phyloP scores from a whole-genome alignment of 2,329 filamentous ascomycete genomes.

The Plectosphaerella plurivora region DNA sequence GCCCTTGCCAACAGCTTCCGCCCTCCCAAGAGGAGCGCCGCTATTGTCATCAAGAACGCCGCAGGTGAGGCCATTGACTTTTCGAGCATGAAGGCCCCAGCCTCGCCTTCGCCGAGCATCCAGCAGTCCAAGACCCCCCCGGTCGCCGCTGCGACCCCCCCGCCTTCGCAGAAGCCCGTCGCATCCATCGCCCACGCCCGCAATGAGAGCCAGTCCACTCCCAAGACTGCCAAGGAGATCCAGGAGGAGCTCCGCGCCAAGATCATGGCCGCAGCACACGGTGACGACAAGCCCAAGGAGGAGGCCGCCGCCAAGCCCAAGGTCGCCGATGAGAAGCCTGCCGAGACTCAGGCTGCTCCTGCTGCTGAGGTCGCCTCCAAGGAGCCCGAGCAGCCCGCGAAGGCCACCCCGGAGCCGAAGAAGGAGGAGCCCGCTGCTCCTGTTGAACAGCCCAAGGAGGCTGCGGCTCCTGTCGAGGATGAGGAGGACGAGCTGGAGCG shows the following conservation, averaged over 20 bases:
- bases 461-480: conserved; percentile 26
- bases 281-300: conserved; percentile 20
- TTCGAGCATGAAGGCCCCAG: conserved; percentile 55
- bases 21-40: conserved; percentile 63
- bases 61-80: conserved; percentile 72
- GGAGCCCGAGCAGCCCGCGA: conserved; percentile 35
- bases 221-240: conserved; percentile 77
- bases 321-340: neutral
- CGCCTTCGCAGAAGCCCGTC: conserved; percentile 74
- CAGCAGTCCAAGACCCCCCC: conserved; percentile 61
- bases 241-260: conserved; percentile 78
- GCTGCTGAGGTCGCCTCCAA: conserved; percentile 23
- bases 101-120: conserved; percentile 51
- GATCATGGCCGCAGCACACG: conserved; percentile 57
- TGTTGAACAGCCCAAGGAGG: neutral
- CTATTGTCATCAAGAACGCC: conserved; percentile 80
- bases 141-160: conserved; percentile 69
- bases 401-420: conserved; percentile 16
- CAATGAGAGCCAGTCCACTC: conserved; percentile 61
- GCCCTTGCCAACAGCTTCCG: conserved; percentile 40
- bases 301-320: neutral
- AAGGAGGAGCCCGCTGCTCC: conserved; percentile 9
- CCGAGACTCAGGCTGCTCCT: conserved; percentile 25
- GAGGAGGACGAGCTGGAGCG: conserved; percentile 55
- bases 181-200: conserved; percentile 56